A percentile compares a stretch with the other conserved stretches of the same genome.
Evolutionary conservation across 2,329 filamentous ascomycete species (phyloP).

Genomic region (Macrophomina pseudophaseolina): DNA sequence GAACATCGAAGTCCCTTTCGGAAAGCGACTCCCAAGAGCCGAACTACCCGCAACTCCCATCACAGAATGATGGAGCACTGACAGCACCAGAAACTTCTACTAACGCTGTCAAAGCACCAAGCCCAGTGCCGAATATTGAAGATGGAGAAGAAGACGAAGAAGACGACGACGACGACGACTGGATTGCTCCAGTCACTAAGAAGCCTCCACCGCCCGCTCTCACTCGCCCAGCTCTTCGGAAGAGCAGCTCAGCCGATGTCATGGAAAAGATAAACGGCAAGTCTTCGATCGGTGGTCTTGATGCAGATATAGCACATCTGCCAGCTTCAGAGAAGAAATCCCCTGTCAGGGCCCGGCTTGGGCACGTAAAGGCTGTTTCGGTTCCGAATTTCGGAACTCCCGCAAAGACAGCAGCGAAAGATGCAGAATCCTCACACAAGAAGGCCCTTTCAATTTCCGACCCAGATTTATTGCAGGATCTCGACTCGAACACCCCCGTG

Average conservation of each 20-base stretch:
- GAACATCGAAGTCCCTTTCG: conserved; percentile 47
- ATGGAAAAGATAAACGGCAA: conserved; percentile 61
- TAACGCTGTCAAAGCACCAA: conserved; percentile 26
- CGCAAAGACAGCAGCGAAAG: conserved; percentile 40
- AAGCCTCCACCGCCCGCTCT: conserved; percentile 36
- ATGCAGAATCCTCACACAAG: conserved; percentile 51
- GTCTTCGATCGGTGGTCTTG: conserved; percentile 36
- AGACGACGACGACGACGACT: conserved; percentile 59
- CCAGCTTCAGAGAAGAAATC: conserved; percentile 10
- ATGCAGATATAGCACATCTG: not conserved
- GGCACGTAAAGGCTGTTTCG: conserved; percentile 68
- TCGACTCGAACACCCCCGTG: conserved; percentile 60
- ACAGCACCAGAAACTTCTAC: conserved; percentile 27
- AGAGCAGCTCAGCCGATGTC: conserved; percentile 66
- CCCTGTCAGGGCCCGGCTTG: conserved; percentile 44
- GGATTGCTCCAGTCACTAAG: conserved; percentile 61
- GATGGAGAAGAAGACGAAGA: conserved; percentile 31
- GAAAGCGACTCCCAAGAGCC: conserved; percentile 40
- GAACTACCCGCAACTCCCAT: conserved; percentile 48
- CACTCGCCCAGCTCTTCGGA: conserved; percentile 59
- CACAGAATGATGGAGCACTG: conserved; percentile 6
- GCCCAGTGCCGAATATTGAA: conserved; percentile 25
- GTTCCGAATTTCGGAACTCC: conserved; percentile 64
- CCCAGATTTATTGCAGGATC: conserved; percentile 45
- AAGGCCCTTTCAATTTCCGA: conserved; percentile 59